phyloP scores from a whole-genome alignment of 2,329 filamentous ascomycete genomes.

The Rutstroemia sydowiana region DNA sequence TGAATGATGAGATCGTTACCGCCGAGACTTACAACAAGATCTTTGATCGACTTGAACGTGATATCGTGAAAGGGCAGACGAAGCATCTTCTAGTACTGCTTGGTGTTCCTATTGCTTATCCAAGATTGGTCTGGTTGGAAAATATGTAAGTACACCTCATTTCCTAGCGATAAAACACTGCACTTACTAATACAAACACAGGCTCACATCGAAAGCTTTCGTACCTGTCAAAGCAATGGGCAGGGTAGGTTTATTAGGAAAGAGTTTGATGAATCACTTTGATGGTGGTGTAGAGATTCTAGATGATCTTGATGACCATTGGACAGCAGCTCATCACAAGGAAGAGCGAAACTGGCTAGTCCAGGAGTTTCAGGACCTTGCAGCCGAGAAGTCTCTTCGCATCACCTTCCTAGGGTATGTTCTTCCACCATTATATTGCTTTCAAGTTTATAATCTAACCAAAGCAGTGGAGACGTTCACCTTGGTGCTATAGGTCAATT shows the following conservation, averaged over 20 bases:
- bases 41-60: slow-evolving; percentile 66
- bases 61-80: slow-evolving; percentile 71
- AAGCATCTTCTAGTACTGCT: slow-evolving; percentile 82
- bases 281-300: slow-evolving; percentile 89
- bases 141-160: slow-evolving; percentile 37
- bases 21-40: slow-evolving; percentile 83
- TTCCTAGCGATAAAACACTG: not conserved
- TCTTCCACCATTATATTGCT: not conserved
- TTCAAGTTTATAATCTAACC: slow-evolving; percentile 19
- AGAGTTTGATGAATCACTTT: slow-evolving; percentile 63
- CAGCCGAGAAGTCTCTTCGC: slow-evolving; percentile 78
- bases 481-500: slow-evolving; percentile 90
- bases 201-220: slow-evolving; percentile 86
- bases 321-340: slow-evolving; percentile 89
- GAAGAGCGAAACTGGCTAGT: slow-evolving; percentile 74
- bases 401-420: slow-evolving; percentile 74
- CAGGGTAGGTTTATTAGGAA: too few species aligned
- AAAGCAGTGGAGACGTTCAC: slow-evolving; percentile 76
- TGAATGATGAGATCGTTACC: too few species aligned
- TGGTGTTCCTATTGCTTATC: slow-evolving; percentile 81
- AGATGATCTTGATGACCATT: slow-evolving; percentile 92
- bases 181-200: slow-evolving; percentile 35
- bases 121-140: too few species aligned
- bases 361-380: slow-evolving; percentile 73
- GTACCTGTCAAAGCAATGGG: too few species aligned